Percentiles rank a stretch among this genome's conserved stretches.
phyloP scores from a whole-genome alignment of 257 asterid genomes.

The Solanum chmielewskii region DNA sequence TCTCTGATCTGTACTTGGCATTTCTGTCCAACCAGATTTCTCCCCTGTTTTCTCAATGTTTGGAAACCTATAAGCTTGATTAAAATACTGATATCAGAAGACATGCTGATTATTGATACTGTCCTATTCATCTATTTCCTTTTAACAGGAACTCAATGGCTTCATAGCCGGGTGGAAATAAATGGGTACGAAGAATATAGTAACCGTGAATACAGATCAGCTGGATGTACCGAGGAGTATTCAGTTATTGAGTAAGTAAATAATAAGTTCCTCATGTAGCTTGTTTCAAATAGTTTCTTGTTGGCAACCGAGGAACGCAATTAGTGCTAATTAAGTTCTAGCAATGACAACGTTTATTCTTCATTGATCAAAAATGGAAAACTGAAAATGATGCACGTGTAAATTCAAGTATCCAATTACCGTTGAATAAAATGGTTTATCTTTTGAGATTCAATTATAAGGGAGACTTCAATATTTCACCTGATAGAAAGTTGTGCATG shows the following conservation, averaged over 20 bases:
- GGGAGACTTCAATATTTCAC: background rate
- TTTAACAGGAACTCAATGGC: slow-evolving; percentile 89
- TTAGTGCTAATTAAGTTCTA: background rate
- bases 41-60: background rate
- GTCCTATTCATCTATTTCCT: background rate
- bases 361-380: background rate
- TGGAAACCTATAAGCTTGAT: background rate
- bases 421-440: background rate
- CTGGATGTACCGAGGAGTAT: slow-evolving; percentile 91
- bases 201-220: slow-evolving; percentile 71
- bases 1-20: background rate
- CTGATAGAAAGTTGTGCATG: background rate
- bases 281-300: background rate
- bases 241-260: slow-evolving; percentile 65
- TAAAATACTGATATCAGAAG: background rate
- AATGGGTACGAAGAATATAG: slow-evolving; percentile 91
- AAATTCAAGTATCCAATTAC: background rate
- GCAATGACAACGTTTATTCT: background rate
- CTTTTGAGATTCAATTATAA: background rate
- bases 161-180: slow-evolving; percentile 80
- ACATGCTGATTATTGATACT: background rate
- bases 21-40: background rate
- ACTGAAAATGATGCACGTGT: background rate
- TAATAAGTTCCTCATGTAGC: background rate
- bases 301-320: background rate